Conservation (phyloP, 768 basidiomycete species). For the Boletellus ananiceps region DNA sequence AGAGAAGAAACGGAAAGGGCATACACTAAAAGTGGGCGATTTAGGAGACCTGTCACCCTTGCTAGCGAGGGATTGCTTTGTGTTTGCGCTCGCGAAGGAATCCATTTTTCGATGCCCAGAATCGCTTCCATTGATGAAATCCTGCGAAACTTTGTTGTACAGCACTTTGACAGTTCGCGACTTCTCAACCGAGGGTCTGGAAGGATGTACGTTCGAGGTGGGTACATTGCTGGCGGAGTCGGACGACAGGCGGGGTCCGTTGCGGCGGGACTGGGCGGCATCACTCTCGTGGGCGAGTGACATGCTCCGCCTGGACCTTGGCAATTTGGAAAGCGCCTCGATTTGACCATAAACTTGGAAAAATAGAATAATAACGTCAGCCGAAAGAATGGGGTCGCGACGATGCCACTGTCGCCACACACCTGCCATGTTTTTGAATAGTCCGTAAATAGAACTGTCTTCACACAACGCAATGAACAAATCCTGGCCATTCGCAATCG, state of each 20-base stretch:
- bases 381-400: conserved; percentile 9
- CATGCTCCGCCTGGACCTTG: conserved; percentile 61
- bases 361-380: conserved; percentile 16
- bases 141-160: conserved; percentile 37
- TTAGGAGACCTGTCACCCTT: conserved; percentile 32
- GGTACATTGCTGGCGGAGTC: conserved; percentile 33
- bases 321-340: conserved; percentile 56
- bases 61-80: conserved; percentile 35
- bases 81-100: conserved; percentile 49
- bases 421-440: conserved; percentile 89
- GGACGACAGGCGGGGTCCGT: conserved; percentile 34
- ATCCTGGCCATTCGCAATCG: conserved; percentile 72
- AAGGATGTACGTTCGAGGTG: conserved; percentile 20
- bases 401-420: conserved; percentile 15
- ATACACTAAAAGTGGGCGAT: conserved; percentile 33
- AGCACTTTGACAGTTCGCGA: conserved; percentile 59
- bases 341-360: conserved; percentile 72
- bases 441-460: conserved; percentile 79
- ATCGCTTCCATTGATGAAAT: conserved; percentile 39
- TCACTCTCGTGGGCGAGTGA: conserved; percentile 58
- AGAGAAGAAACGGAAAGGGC: conserved; percentile 7
- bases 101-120: conserved; percentile 52
- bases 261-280: conserved; percentile 37
- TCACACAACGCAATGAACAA: conserved; percentile 87
- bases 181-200: conserved; percentile 64